Conservation (phyloP, 257 asterid species). For the Solanum sitiens region DNA sequence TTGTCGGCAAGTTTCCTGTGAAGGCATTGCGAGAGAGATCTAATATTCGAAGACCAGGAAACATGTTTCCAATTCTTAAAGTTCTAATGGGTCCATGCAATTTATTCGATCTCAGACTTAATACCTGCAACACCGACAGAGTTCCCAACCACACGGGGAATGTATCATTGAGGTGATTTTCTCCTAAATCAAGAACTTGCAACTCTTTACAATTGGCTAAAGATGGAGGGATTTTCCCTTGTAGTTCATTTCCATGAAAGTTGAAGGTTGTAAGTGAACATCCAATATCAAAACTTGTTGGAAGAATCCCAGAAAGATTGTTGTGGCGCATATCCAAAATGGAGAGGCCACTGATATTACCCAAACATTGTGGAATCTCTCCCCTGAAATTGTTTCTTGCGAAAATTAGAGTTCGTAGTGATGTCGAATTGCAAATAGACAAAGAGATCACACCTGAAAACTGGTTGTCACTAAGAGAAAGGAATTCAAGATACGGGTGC, state of each 20-base stretch:
- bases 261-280: background rate
- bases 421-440: background rate
- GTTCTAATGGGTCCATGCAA: background rate
- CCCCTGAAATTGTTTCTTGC: background rate
- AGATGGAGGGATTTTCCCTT: background rate
- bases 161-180: background rate
- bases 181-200: background rate
- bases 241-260: background rate
- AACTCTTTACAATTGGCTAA: background rate
- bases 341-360: background rate
- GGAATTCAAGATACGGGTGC: background rate
- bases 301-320: background rate
- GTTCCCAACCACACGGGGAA: background rate
- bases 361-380: background rate
- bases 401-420: background rate
- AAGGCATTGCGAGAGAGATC: background rate
- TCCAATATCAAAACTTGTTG: background rate
- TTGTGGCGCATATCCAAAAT: too few species aligned
- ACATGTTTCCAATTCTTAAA: background rate
- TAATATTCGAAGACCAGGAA: background rate
- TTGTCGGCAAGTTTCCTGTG: background rate
- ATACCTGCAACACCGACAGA: background rate
- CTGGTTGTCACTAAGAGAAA: background rate
- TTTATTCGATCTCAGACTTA: background rate
- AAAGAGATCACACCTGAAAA: background rate